Evolutionary conservation across 495 filamentous ascomycete species (phyloP).

Genomic region (Neurospora tetraspora): DNA sequence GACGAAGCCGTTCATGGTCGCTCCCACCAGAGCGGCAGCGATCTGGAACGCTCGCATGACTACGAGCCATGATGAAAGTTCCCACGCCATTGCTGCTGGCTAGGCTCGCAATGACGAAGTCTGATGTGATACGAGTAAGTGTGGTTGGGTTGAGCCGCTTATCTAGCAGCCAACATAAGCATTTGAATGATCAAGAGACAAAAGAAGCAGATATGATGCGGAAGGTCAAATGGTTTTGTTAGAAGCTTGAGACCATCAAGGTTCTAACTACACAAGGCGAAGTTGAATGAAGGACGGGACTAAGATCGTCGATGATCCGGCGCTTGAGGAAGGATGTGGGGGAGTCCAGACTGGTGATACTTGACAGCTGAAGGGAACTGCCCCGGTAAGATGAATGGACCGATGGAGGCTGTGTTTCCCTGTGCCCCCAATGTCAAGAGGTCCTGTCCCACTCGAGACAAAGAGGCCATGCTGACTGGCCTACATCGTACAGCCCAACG

Average conservation of each 20-base stretch:
- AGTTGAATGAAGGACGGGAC: neutral
- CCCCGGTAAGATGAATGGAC: neutral
- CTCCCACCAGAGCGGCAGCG: slow-evolving; percentile 15
- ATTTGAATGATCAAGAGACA: neutral
- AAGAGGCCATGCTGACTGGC: neutral
- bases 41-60: slow-evolving; percentile 24
- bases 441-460: neutral
- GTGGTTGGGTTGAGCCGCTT: neutral
- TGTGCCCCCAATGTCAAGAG: neutral
- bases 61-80: slow-evolving; percentile 23
- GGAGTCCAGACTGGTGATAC: neutral
- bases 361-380: neutral
- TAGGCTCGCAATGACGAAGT: neutral
- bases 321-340: neutral
- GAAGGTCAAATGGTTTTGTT: neutral
- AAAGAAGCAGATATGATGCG: neutral
- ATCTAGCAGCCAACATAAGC: neutral
- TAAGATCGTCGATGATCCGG: neutral
- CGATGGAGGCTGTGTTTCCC: neutral
- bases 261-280: neutral
- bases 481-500: neutral
- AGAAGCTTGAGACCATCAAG: neutral
- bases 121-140: neutral
- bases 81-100: slow-evolving; percentile 21
- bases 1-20: slow-evolving; percentile 28